phyloP scores from a whole-genome alignment of 345 rosid genomes.

The Toxicodendron radicans region DNA sequence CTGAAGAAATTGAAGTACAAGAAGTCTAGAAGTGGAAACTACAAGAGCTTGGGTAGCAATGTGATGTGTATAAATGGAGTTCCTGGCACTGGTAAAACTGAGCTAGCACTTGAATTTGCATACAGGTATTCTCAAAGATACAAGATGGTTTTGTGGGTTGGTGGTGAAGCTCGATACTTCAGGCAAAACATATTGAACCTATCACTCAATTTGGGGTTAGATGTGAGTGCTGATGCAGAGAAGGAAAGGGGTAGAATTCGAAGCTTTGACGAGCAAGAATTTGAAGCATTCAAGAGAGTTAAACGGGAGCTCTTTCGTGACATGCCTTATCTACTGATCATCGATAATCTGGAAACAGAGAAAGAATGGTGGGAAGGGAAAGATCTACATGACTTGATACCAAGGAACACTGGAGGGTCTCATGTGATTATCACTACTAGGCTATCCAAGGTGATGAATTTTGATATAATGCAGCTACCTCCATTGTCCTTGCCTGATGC shows the following conservation, averaged over 20 bases:
- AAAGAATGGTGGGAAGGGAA: slow-evolving; percentile 98
- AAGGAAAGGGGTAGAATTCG: slow-evolving; percentile 77
- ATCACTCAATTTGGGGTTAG: slow-evolving; percentile 73
- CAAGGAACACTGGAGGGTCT: slow-evolving; percentile 77
- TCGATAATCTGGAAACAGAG: slow-evolving; percentile 91
- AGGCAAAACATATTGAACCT: slow-evolving; percentile 81
- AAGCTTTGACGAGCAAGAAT: slow-evolving; percentile 86
- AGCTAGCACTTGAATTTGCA: slow-evolving; percentile 84
- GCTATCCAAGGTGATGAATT: slow-evolving; percentile 74
- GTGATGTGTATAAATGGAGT: slow-evolving; percentile 74
- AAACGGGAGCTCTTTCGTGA: slow-evolving; percentile 79
- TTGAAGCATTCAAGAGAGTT: slow-evolving; percentile 83
- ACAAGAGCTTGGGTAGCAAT: slow-evolving; percentile 48
- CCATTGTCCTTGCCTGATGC: slow-evolving; percentile 65
- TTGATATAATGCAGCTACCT: slow-evolving; percentile 59
- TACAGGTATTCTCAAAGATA: slow-evolving; percentile 77
- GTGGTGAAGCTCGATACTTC: slow-evolving; percentile 82
- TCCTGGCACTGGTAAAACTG: slow-evolving; percentile 86
- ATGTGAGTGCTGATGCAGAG: slow-evolving; percentile 85
- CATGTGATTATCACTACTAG: slow-evolving; percentile 85
- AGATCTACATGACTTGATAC: slow-evolving; percentile 81
- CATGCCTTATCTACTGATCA: slow-evolving; percentile 80
- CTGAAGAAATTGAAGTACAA: slow-evolving; percentile 59
- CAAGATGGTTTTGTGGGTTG: slow-evolving; percentile 88
- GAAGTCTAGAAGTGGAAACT: slow-evolving; percentile 62